These are phyloP conservation scores for Phytophthora parvispora DNA, from an alignment of 352 stramenopile species.

Conservation along the genomic window DNA sequence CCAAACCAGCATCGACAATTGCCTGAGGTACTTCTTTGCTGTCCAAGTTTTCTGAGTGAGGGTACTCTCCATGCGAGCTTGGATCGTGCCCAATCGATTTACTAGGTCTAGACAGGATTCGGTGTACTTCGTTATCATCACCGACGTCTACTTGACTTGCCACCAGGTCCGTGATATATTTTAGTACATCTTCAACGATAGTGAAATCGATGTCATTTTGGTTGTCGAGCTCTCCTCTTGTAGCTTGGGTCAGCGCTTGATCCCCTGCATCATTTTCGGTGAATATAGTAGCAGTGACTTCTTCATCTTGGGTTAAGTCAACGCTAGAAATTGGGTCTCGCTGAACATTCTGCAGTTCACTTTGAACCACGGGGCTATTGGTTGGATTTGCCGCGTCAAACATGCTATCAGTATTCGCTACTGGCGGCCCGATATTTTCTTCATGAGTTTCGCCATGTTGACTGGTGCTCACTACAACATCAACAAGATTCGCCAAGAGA, in stretches of 20 bases:
- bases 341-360: neutral
- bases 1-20: neutral
- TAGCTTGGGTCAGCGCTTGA: neutral
- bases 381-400: neutral
- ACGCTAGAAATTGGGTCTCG: neutral
- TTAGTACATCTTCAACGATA: slow-evolving; percentile 6
- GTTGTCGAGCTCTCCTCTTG: neutral
- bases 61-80: neutral
- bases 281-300: neutral
- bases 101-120: neutral
- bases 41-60: neutral
- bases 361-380: neutral
- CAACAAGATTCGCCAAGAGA: slow-evolving; percentile 6
- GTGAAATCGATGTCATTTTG: neutral
- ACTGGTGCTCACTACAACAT: neutral
- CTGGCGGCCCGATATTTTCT: neutral
- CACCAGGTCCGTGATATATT: slow-evolving; percentile 8
- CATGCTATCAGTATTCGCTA: neutral
- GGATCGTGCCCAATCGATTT: neutral
- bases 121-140: neutral
- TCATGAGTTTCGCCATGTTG: neutral
- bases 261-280: neutral
- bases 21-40: neutral
- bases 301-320: neutral
- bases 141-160: neutral